These are phyloP conservation scores for Amanita thiersii DNA, from an alignment of 768 basidiomycete genomes.

Conservation along the genomic window DNA sequence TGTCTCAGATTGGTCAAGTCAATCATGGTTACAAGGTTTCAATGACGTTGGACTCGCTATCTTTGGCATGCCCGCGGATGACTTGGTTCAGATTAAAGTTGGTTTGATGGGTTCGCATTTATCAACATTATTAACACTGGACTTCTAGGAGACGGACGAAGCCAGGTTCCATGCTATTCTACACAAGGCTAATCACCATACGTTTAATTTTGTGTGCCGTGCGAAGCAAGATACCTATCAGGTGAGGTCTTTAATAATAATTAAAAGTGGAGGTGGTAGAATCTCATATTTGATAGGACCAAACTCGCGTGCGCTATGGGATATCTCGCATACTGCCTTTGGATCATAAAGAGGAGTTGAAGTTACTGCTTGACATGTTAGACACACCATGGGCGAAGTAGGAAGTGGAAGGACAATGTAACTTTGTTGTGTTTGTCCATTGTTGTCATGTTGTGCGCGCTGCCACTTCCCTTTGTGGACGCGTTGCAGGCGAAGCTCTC, in stretches of 20 bases:
- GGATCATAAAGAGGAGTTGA: conserved; percentile 65
- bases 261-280: background rate
- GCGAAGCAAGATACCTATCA: conserved; percentile 86
- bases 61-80: conserved; percentile 73
- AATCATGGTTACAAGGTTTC: conserved; percentile 92
- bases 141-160: conserved; percentile 49
- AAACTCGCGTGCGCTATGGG: conserved; percentile 73
- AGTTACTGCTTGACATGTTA: conserved; percentile 50
- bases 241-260: conserved; percentile 33
- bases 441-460: conserved; percentile 13
- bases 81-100: conserved; percentile 70
- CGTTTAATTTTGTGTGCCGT: conserved; percentile 77
- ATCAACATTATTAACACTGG: conserved; percentile 6
- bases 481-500: conserved; percentile 7
- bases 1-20: conserved; percentile 83
- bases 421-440: conserved; percentile 10
- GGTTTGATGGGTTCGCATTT: conserved; percentile 8
- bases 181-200: conserved; percentile 55
- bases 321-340: conserved; percentile 58
- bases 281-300: conserved; percentile 43
- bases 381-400: conserved; percentile 50
- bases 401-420: conserved; percentile 8
- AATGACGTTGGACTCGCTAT: conserved; percentile 81
- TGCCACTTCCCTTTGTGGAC: conserved; percentile 11
- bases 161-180: conserved; percentile 49